Conservation (phyloP, 2,329 filamentous ascomycete genomes). For the Fonsecaea pedrosoi region DNA sequence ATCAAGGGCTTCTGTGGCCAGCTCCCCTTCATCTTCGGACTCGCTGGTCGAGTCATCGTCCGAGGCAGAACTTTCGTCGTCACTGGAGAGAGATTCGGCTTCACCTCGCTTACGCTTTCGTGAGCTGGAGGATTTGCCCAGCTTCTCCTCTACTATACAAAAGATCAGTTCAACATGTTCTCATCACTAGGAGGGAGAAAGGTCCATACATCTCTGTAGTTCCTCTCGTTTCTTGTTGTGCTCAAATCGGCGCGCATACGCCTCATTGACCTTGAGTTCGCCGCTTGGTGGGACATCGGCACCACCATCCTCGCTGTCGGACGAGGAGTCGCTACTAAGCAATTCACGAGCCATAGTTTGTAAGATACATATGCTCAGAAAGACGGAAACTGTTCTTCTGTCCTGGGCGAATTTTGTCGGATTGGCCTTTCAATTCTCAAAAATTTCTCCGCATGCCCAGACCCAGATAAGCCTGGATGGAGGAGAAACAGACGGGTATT, state of each 20-base stretch:
- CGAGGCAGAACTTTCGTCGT: constrained; percentile 60
- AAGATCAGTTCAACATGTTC: constrained; percentile 36
- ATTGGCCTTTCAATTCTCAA: background rate
- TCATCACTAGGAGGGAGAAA: background rate
- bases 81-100: constrained; percentile 53
- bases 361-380: background rate
- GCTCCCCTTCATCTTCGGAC: constrained; percentile 76
- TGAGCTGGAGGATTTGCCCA: constrained; percentile 56
- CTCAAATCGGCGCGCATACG: constrained; percentile 88
- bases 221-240: constrained; percentile 98
- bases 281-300: constrained; percentile 43
- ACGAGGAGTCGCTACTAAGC: constrained; percentile 49
- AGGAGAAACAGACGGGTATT: background rate
- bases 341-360: constrained; percentile 40
- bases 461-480: background rate
- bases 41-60: constrained; percentile 73
- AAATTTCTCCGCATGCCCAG: constrained; percentile 18
- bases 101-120: constrained; percentile 48
- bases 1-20: constrained; percentile 85
- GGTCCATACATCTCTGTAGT: constrained; percentile 59
- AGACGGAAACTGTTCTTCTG: background rate
- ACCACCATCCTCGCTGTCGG: constrained; percentile 50
- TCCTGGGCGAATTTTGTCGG: background rate
- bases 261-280: constrained; percentile 82
- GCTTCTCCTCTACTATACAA: constrained; percentile 83